Evolutionary conservation across 306 rosid genomes (phyloP), one percentile per base, ranked within the genome.

Genomic region (Prunus campanulata): DNA sequence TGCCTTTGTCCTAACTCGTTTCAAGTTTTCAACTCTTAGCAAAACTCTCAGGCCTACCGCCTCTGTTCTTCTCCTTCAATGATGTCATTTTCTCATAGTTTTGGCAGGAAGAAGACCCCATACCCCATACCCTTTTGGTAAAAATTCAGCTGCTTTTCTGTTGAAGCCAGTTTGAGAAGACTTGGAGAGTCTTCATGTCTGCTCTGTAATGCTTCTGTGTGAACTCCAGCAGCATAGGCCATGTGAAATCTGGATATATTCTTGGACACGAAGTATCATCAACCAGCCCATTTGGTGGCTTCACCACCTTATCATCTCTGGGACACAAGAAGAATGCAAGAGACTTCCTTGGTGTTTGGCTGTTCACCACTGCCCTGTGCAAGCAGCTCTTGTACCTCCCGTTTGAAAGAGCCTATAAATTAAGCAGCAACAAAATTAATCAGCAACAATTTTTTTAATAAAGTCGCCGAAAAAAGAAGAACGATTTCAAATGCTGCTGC

Each of bases 281-380:
- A 88, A 93, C 93, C 76, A 96, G 77, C 69, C 84, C 91, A 56
- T 78, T 76, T 19, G 99, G 99, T 74, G 98, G 96, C 47, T 76
- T 83, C 11, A 96, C 94, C 86, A 96, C 91, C 75, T 87, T 92
- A 66, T 91, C 97, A 65, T 85, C 74, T 82, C 77, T 87, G 25
- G 99, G 99, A 77, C 97, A 91, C 79, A 96, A 78, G 83, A 92
- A 96, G 86, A 96, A 92, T 65, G 99, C 99, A 6, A 96, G 86
- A 3, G 99, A 96, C 80, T 96, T 96, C 64, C 98, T 91, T 49
- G 96, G 78, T 25, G 76, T 82, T 77, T 84, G 57, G 64, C 84
- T 88, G 85, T 96, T 93, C 88, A 96, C 99, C 88, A 96, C 99
- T 68, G 99, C 98, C 74, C 98, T 74, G 83, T 96, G 99, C 88